Conservation (phyloP, 192 early-diverging fungal species). For the Coemansia sp. region DNA sequence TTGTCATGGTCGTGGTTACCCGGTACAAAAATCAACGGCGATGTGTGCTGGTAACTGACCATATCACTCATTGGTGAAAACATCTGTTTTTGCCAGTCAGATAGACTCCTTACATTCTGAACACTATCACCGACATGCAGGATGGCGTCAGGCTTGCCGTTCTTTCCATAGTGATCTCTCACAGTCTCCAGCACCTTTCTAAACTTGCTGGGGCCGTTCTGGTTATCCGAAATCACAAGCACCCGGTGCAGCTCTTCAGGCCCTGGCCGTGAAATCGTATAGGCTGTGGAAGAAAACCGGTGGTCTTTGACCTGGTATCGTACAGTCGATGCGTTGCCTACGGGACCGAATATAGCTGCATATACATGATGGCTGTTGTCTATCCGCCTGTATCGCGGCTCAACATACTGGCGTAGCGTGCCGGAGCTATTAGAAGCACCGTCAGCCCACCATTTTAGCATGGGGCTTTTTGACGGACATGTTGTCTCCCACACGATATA, state of each 20-base stretch:
- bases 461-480: slow-evolving; percentile 10
- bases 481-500: slow-evolving; percentile 50
- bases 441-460: slow-evolving; percentile 41
- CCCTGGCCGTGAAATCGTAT: slow-evolving; percentile 16
- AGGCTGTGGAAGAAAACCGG: slow-evolving; percentile 11
- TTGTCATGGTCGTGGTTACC: slow-evolving; percentile 75
- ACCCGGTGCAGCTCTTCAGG: slow-evolving; percentile 4
- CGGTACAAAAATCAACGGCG: slow-evolving; percentile 65
- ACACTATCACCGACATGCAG: slow-evolving; percentile 71
- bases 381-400: slow-evolving; percentile 25
- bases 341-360: slow-evolving; percentile 35
- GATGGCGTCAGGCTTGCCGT: slow-evolving; percentile 43
- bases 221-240: slow-evolving; percentile 44
- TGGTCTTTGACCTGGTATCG: slow-evolving; percentile 25
- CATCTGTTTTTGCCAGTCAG: slow-evolving; percentile 71
- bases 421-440: not conserved
- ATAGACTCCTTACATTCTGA: slow-evolving; percentile 54
- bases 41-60: slow-evolving; percentile 52
- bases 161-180: slow-evolving; percentile 5
- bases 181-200: slow-evolving; percentile 15
- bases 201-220: slow-evolving; percentile 30
- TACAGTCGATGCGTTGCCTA: slow-evolving; percentile 6
- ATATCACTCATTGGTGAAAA: slow-evolving; percentile 58
- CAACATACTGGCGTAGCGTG: slow-evolving; percentile 5
- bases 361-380: slow-evolving; percentile 33